These are phyloP conservation scores for Solanum lignicaule DNA, from an alignment of 257 asterid genomes.

Conservation along the genomic window DNA sequence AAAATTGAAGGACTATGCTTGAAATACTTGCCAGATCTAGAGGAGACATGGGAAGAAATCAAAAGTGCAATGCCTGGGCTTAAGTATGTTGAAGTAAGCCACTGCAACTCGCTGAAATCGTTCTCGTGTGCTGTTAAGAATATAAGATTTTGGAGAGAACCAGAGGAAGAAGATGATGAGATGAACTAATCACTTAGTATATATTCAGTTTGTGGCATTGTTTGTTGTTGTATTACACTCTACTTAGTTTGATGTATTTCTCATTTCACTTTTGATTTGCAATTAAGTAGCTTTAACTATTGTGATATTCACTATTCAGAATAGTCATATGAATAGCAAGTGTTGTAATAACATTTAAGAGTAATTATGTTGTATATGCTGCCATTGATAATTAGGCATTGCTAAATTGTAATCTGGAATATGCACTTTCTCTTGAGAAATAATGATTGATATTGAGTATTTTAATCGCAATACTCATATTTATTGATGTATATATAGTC, in stretches of 20 bases:
- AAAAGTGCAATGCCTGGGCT: background rate
- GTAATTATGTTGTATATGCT: background rate
- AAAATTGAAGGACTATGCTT: conserved; percentile 9
- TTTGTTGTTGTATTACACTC: background rate
- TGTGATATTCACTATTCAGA: background rate
- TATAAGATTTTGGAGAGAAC: background rate
- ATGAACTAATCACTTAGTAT: background rate
- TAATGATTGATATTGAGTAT: too few species aligned
- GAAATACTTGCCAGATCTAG: conserved; percentile 10
- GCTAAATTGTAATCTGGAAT: too few species aligned
- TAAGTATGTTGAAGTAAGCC: conserved; percentile 7
- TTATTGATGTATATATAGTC: too few species aligned
- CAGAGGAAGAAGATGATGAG: background rate
- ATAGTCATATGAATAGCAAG: background rate
- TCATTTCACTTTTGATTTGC: background rate
- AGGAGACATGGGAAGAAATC: conserved; percentile 4
- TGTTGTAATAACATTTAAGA: background rate
- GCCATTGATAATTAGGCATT: background rate
- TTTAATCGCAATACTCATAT: too few species aligned
- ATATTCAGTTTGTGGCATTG: background rate
- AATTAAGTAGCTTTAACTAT: background rate
- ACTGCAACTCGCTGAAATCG: conserved; percentile 3
- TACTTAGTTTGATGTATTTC: background rate
- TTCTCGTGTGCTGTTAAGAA: background rate
- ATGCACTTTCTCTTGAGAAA: too few species aligned